Evolutionary conservation across 2,329 filamentous ascomycete species (phyloP), one percentile per base, ranked within the genome.

Genomic region (Ophiostoma fasciatum): DNA sequence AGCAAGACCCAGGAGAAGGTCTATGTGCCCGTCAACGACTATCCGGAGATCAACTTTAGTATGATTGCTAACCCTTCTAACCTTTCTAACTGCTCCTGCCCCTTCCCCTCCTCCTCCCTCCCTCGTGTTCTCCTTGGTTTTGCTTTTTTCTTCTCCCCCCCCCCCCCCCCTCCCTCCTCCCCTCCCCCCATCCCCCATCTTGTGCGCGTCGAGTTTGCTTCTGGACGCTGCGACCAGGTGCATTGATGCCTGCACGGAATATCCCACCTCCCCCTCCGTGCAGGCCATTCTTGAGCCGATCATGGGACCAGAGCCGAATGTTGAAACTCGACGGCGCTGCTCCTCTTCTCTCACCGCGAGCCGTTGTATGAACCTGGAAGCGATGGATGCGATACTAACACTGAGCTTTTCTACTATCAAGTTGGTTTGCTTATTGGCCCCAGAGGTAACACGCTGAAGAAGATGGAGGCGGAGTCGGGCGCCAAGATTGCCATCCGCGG

Each of bases 41-140:
- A 98, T 62, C 90, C 90, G 71, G 90, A 98, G 64, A 96, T 98
- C 78, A 98, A 98, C 80, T 98, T 98, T 84, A 98, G 90, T 98
- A 94, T 88, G 88, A 88, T 90, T 87, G 79, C 87, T 94, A 94
- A 94, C 84, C 85, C 84, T 85, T 85, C 76, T 78, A 79, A 82
- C 76, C 67, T 61, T 70, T 72, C 76, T 81, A 78, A 81, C 64
- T 61, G 31, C 33, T 19, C 25, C 17, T 26, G 5, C 23, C 26
- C 14, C 25, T 19, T 33, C 37, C n/a, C 47, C 51, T 37, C 45
- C 50, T 51, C 47, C 53, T 54, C 53, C 52, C n/a, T 20, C 23
- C 13, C 20, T 14, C 22, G 11, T 8, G 8, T 31, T 22, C 3
- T 23, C 13, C 13, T 17, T 20, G 8, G 11, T 19, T 23, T 11